Percentiles rank a stretch among this genome's conserved stretches.
phyloP scores from a whole-genome alignment of 1,139 yeast genomes.

The Neolecta irregularis region DNA sequence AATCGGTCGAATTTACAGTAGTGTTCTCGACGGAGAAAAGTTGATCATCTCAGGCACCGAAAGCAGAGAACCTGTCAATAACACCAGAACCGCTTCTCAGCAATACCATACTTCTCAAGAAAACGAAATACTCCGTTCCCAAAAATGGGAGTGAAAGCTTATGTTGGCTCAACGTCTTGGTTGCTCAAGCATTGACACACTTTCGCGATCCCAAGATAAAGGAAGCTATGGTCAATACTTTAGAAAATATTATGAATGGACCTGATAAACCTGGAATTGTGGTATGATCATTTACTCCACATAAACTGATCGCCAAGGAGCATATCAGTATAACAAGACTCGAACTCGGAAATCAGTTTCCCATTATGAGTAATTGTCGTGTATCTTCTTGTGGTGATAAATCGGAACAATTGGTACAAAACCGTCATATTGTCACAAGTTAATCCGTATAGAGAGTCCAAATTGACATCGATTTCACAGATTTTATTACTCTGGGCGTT shows the following conservation, averaged over 20 bases:
- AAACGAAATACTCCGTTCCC: too few species aligned
- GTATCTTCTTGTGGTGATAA: conserved; percentile 28
- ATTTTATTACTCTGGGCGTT: conserved; percentile 75
- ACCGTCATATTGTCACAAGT: not conserved
- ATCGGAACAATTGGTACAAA: conserved; percentile 25
- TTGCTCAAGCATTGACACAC: conserved; percentile 82
- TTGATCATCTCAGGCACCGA: too few species aligned
- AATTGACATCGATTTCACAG: conserved; percentile 84
- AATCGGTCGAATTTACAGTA: too few species aligned
- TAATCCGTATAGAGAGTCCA: conserved; percentile 53
- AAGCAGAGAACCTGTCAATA: too few species aligned
- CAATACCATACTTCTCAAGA: too few species aligned
- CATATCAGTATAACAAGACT: conserved; percentile 67
- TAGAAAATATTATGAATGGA: conserved; percentile 38
- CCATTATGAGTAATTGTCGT: conserved; percentile 85
- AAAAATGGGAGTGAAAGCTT: too few species aligned
- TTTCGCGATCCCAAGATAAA: conserved; percentile 73
- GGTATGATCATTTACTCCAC: conserved; percentile 7
- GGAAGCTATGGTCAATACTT: conserved; percentile 68
- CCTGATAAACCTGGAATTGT: conserved; percentile 62
- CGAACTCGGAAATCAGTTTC: conserved; percentile 89
- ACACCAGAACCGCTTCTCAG: too few species aligned
- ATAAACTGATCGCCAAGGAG: conserved; percentile 26
- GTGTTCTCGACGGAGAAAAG: too few species aligned
- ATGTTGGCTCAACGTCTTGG: conserved; percentile 90